Evolutionary conservation across 768 basidiomycete genomes (phyloP), one percentile per base, ranked within the genome.

Genomic region (Cystobasidium tubakii): DNA sequence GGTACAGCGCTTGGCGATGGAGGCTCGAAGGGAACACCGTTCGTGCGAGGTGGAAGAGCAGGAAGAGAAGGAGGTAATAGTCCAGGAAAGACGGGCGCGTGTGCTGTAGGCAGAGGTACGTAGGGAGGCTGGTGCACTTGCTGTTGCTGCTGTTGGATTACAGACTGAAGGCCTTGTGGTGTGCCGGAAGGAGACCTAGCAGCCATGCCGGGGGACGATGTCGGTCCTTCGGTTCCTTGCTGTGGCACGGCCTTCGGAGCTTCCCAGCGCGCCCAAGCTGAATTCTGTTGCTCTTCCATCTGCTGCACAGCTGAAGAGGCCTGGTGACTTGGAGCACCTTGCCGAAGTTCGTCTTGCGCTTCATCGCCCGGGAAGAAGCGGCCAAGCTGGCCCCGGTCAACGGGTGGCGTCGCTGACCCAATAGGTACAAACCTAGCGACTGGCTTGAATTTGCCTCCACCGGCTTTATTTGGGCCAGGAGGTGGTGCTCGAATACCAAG

Each of bases 401-500:
- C 34, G 3, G 63, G 36, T 6, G 63, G 63, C 19, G 63, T 46
- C 13, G 31, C 39, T 10, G 50, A 46, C 4, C 44, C 44, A 9
- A 67, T 50, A 19, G 66, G 43, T 27, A 67, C 66, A 31, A 67
- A 67, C 4, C 66, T 44, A 27, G 66, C 66, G 12, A 67, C 31
- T 2, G 66, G 66, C 31, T 50, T 67, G 66, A 67, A 67, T 21
- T 50, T 50, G 17, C 46, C 46, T 31, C 42, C 66, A n/a, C 42
- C 66, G 31, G 44, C 44, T 27, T 29, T 46, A 17, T 67, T 67
- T 9, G 66, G 66, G 6, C 66, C 66, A 29, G 66, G 66, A 4
- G 50, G 66, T 55, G 66, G 66, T 29, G 66, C 66, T 4, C 66
- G 66, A 54, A 67, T 67, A 39, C 66, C 66, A 25, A 67, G 42